Evolutionary conservation across 805 yeast genomes (phyloP), one percentile per base, ranked within the genome.

Genomic region (Nakazawaea siamensis): DNA sequence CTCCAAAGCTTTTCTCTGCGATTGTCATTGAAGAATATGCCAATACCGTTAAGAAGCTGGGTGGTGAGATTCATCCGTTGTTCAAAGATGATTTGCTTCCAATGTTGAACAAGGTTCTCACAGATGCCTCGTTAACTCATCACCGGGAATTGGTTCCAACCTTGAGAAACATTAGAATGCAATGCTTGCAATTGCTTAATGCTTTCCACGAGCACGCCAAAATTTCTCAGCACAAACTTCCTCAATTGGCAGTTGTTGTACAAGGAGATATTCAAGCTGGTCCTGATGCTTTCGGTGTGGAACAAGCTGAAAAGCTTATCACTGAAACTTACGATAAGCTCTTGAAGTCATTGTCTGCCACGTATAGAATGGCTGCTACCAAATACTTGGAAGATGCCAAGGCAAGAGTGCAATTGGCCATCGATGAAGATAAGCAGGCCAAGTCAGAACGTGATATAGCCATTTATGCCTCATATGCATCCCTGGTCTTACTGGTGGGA

Each of bases 221-320:
- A 54, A 55, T 90, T 15, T 67, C 90, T 1, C 70, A 75, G 10
- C 64, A 70, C 15, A 80, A 79, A 50, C 54, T 86, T 4, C 97
- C 97, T 0, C 82, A 77, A 35, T 55, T 92, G 14, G 92, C 98
- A 0, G 78, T 87, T 4, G 76, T 88, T 8, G 96, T 90, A 4
- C 90, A 87, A 55, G 98, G 98, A 24, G 97, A 92, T 51, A 66
- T 76, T 1, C 94, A 84, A 40, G 95, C 97, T 2, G 97, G 96
- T 2, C 86, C 94, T 1, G 87, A 80, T 47, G 97, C 97, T 0
- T 92, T 92, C 58, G 73, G 86, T 12, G 54, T 92, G 27, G 81
- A 71, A 28, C 71, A 73, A 41, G 97, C 96, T 1, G 81, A 81
- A 38, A 71, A 73, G 42, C 69, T 87, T 1, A 48, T 80, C 21